These are phyloP conservation scores for Boletus rex-veris DNA, from an alignment of 768 basidiomycete species.

Conservation along the genomic window DNA sequence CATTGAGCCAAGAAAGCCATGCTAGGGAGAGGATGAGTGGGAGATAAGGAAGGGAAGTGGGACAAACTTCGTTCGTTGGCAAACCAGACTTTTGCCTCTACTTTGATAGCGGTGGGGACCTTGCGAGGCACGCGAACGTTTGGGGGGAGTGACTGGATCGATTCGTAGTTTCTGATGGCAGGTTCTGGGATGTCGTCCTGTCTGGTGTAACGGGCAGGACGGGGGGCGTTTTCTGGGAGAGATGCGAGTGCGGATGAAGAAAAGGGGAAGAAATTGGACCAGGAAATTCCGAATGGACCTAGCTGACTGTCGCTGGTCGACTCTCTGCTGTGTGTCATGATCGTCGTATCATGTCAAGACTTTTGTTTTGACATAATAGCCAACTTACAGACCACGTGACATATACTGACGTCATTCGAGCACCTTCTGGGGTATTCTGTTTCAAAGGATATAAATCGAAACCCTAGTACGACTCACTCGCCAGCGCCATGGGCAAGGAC, in stretches of 20 bases:
- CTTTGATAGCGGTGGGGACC: slow-evolving; percentile 74
- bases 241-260: slow-evolving; percentile 58
- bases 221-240: slow-evolving; percentile 39
- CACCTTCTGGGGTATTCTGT: slow-evolving; percentile 33
- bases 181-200: slow-evolving; percentile 70
- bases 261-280: slow-evolving; percentile 68
- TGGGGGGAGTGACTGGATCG: slow-evolving; percentile 62
- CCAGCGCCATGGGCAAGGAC: slow-evolving; percentile 51
- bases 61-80: slow-evolving; percentile 86
- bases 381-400: slow-evolving; percentile 5
- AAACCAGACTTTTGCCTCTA: slow-evolving; percentile 97
- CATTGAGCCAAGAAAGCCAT: slow-evolving; percentile 91
- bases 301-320: not conserved
- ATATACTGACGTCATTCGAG: slow-evolving; percentile 28
- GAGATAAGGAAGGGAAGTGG: not conserved
- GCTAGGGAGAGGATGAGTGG: slow-evolving; percentile 43
- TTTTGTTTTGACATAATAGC: too few relatives aligned
- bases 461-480: not conserved
- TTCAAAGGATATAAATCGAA: too few relatives aligned
- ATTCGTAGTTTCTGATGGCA: slow-evolving; percentile 68
- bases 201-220: slow-evolving; percentile 54
- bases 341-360: too few relatives aligned
- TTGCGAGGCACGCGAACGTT: slow-evolving; percentile 79
- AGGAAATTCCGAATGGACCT: slow-evolving; percentile 49
- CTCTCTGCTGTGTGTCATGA: slow-evolving; percentile 18